Base-by-base conservation (phyloP, 768 basidiomycete genomes). In the Infundibulicybe gibba region DNA sequence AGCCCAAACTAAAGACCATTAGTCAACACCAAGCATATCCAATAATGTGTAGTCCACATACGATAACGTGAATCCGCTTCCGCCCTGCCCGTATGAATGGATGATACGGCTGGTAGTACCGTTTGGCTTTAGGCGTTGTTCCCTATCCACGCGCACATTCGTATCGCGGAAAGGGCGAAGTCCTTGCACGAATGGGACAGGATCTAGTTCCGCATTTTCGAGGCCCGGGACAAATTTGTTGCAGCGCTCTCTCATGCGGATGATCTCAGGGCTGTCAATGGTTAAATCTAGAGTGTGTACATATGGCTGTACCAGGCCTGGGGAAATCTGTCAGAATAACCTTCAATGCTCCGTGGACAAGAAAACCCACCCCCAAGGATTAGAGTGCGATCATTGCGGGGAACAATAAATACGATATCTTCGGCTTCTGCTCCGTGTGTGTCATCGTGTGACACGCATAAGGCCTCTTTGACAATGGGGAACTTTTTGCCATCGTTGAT, bases 401-500 rank as follows among this genome's bases (percentile, higher is more conserved):
- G 69, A 21, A 63, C 67, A 39, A 61, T 61, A 52, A 67, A 68
- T n/a, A 65, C 60, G 39, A 65, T 65, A 38, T 64, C 62, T 37
- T 64, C 63, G 16, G 46, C 43, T 41, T 56, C 61, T 6, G 57
- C 61, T 2, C 59, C 61, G 31, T 59, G 54, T 3, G 59, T 51
- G 30, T 64, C 64, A 43, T 67, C 63, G 17, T 64, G 60, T 2
- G 65, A 61, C 38, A 68, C 60, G 13, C 60, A 58, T 5, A 67
- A 51, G 17, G 65, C 65, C 44, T 65, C 58, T 3, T 47, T 59
- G 20, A 70, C 60, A 39, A 57, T 60, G 32, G 65, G 66, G 56
- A 69, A 69, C 40, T 60, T 59, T 16, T 51, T 55, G 3, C 70
- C 69, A 17, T 65, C 61, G 50, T 66, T 69, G 41, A 70, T 50